A percentile compares a stretch with the other conserved stretches of the same genome.
These are phyloP conservation scores for Schizochytrium sp. DNA, from an alignment of 108 stramenopile species.

Conservation along the genomic window DNA sequence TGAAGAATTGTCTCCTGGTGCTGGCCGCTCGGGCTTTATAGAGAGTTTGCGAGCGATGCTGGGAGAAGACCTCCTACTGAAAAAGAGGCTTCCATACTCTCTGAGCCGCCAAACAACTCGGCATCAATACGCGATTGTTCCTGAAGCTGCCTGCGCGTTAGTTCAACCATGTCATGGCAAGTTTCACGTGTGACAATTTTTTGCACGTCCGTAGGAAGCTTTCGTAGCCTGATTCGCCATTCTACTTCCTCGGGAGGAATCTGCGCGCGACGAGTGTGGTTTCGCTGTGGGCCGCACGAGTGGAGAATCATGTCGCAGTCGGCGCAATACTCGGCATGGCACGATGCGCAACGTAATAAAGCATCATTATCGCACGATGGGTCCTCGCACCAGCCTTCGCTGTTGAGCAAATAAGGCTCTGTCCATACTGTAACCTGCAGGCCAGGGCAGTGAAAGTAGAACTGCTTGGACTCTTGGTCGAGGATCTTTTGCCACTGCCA, in stretches of 20 bases:
- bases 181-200: not conserved
- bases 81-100: too few relatives aligned
- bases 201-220: not conserved
- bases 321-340: not conserved
- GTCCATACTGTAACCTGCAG: not conserved
- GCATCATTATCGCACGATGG: not conserved
- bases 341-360: not conserved
- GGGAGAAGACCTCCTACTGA: too few relatives aligned
- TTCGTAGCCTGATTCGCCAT: not conserved
- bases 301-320: not conserved
- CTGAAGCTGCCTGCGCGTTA: not conserved
- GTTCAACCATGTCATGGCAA: not conserved
- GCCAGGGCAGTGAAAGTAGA: not conserved
- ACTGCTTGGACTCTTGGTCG: not conserved
- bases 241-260: not conserved
- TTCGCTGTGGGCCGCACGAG: not conserved
- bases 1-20: too few relatives aligned
- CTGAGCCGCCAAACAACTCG: not conserved
- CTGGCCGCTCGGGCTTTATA: too few relatives aligned
- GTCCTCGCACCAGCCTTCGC: not conserved
- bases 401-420: not conserved
- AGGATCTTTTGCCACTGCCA: conserved; percentile 14
- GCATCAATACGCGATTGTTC: not conserved
- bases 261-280: not conserved
- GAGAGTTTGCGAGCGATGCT: too few relatives aligned